Evolutionary conservation across 768 basidiomycete species (phyloP).

Genomic region (Gautieria morchelliformis): DNA sequence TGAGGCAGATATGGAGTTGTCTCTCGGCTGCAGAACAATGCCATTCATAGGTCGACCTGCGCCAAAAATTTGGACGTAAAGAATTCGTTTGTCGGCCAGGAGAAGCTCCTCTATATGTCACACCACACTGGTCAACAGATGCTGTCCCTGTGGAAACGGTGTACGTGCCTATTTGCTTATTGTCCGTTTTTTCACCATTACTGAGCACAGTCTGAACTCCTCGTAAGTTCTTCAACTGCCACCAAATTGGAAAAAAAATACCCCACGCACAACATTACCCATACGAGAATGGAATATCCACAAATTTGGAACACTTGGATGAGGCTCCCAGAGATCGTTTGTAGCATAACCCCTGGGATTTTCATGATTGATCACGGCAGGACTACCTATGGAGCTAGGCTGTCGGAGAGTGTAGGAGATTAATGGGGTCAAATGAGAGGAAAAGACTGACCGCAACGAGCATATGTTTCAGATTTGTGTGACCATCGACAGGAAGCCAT

Average conservation of each 20-base stretch:
- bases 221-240: not conserved
- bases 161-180: slow-evolving; percentile 17
- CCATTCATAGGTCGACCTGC: slow-evolving; percentile 17
- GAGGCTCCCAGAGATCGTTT: not conserved
- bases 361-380: not conserved
- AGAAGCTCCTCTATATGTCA: not conserved
- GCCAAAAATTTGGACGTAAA: slow-evolving; percentile 17
- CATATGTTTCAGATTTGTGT: not conserved
- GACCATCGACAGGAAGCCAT: slow-evolving; percentile 10
- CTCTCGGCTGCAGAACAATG: slow-evolving; percentile 11
- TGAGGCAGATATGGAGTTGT: not conserved
- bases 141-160: not conserved
- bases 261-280: no score
- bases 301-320: not conserved
- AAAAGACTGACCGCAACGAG: not conserved
- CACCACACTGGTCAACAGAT: no score
- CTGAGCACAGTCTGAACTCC: slow-evolving; percentile 14
- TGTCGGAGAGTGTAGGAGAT: not conserved
- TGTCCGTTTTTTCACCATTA: slow-evolving; percentile 23
- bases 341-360: not conserved
- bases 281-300: not conserved
- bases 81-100: slow-evolving; percentile 8
- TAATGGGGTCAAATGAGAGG: no score
- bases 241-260: no score
- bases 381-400: not conserved